phyloP scores from a whole-genome alignment of 176 grass and related monocot species.

The Raddia guianensis region DNA sequence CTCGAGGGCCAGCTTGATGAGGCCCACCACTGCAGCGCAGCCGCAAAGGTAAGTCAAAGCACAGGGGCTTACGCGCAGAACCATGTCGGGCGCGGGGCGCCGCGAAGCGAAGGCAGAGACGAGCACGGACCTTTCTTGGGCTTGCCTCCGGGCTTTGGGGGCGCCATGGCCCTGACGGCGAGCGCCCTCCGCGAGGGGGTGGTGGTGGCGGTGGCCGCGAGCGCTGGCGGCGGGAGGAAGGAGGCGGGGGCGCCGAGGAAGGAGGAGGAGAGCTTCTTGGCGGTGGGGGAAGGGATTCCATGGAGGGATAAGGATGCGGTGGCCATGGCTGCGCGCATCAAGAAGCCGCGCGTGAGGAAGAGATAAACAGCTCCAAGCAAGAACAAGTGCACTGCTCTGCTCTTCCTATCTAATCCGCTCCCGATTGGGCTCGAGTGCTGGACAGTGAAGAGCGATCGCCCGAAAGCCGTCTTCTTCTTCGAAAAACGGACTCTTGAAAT shows the following conservation, averaged over 20 bases:
- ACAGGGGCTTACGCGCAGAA: background rate
- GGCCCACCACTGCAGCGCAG: conserved; percentile 59
- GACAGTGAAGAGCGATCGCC: too few relatives aligned
- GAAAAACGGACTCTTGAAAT: background rate
- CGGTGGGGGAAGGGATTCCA: conserved; percentile 51
- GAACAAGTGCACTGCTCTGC: background rate
- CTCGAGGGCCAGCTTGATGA: conserved; percentile 84
- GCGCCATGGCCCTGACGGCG: conserved; percentile 86
- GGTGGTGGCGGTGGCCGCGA: conserved; percentile 18
- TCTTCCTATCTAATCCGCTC: conserved; percentile 43
- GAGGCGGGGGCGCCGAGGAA: conserved; percentile 52
- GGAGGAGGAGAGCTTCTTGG: conserved; percentile 60
- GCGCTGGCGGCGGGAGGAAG: conserved; percentile 36
- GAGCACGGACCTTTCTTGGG: conserved; percentile 77
- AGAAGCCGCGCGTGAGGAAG: conserved; percentile 12
- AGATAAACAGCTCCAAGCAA: conserved; percentile 24
- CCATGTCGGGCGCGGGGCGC: background rate
- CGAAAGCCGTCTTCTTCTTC: background rate
- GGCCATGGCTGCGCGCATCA: conserved; percentile 71
- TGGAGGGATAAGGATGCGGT: conserved; percentile 63
- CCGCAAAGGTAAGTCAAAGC: background rate
- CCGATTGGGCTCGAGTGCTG: background rate
- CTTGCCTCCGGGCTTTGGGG: conserved; percentile 75
- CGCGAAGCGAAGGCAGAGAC: background rate
- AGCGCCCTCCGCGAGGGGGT: conserved; percentile 43